Conservation (phyloP, 2,329 filamentous ascomycete species). For the Cladorrhinum sp. region DNA sequence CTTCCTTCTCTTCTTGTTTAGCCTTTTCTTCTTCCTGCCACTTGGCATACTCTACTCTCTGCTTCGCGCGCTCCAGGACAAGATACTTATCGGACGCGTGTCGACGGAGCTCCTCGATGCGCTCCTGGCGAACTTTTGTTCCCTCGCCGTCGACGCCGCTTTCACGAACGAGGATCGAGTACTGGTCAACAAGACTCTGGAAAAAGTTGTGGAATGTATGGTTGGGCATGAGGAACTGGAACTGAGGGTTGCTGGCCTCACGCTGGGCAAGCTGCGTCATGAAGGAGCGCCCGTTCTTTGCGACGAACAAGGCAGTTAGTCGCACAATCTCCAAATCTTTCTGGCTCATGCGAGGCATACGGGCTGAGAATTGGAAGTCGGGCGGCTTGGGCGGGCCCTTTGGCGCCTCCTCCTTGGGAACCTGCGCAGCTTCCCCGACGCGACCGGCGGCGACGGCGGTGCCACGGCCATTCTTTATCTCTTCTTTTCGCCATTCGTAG, state of each 20-base stretch:
- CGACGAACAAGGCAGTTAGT: conserved; percentile 85
- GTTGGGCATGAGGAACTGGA: conserved; percentile 91
- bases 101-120: conserved; percentile 67
- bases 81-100: conserved; percentile 79
- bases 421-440: conserved; percentile 57
- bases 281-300: conserved; percentile 87
- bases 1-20: conserved; percentile 83
- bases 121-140: conserved; percentile 68
- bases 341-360: conserved; percentile 95
- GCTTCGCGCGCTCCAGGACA: conserved; percentile 74
- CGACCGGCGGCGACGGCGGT: conserved; percentile 75
- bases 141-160: conserved; percentile 64
- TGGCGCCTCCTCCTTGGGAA: conserved; percentile 60
- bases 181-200: conserved; percentile 87
- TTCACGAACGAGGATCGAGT: conserved; percentile 71
- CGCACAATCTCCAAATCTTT: conserved; percentile 76
- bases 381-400: conserved; percentile 81
- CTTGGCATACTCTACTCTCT: conserved; percentile 83
- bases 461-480: conserved; percentile 81
- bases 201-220: conserved; percentile 98
- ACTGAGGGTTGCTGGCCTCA: conserved; percentile 88
- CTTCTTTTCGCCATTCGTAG: conserved; percentile 85
- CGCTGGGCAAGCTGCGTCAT: conserved; percentile 86
- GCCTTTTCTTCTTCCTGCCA: conserved; percentile 81
- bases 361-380: conserved; percentile 88